These are phyloP conservation scores for Ceratobasidium theobromae DNA, from an alignment of 1,284 basidiomycete genomes.

Conservation along the genomic window DNA sequence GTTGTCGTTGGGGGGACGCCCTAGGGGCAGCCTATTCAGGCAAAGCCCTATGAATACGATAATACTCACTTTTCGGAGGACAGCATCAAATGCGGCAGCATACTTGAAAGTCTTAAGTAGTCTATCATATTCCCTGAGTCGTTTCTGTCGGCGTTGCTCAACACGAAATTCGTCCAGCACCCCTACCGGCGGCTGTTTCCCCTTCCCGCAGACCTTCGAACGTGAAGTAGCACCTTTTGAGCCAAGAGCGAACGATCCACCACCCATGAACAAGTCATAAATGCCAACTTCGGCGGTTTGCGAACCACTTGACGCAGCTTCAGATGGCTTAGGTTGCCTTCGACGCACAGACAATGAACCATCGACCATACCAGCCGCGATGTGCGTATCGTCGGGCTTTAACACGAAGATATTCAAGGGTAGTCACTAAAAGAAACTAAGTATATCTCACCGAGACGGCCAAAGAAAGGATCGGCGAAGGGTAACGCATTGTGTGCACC, in stretches of 20 bases:
- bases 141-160: slow-evolving; percentile 70
- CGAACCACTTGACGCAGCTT: slow-evolving; percentile 52
- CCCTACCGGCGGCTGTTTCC: slow-evolving; percentile 46
- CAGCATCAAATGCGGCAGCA: slow-evolving; percentile 88
- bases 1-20: slow-evolving; percentile 79
- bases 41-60: background rate
- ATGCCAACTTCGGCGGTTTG: slow-evolving; percentile 59
- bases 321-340: slow-evolving; percentile 73
- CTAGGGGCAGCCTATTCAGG: slow-evolving; percentile 44
- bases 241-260: slow-evolving; percentile 60
- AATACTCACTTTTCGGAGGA: slow-evolving; percentile 70
- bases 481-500: slow-evolving; percentile 98
- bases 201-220: slow-evolving; percentile 50
- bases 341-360: slow-evolving; percentile 89
- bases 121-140: slow-evolving; percentile 85
- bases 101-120: slow-evolving; percentile 94
- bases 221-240: slow-evolving; percentile 38
- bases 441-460: slow-evolving; percentile 74
- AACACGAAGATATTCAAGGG: slow-evolving; percentile 5
- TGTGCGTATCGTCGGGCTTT: slow-evolving; percentile 97
- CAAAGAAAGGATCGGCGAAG: slow-evolving; percentile 86
- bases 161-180: slow-evolving; percentile 70
- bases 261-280: slow-evolving; percentile 72
- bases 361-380: slow-evolving; percentile 95
- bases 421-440: background rate